Conservation (phyloP, 2,329 filamentous ascomycete genomes). For the Verticillium isaacii region DNA sequence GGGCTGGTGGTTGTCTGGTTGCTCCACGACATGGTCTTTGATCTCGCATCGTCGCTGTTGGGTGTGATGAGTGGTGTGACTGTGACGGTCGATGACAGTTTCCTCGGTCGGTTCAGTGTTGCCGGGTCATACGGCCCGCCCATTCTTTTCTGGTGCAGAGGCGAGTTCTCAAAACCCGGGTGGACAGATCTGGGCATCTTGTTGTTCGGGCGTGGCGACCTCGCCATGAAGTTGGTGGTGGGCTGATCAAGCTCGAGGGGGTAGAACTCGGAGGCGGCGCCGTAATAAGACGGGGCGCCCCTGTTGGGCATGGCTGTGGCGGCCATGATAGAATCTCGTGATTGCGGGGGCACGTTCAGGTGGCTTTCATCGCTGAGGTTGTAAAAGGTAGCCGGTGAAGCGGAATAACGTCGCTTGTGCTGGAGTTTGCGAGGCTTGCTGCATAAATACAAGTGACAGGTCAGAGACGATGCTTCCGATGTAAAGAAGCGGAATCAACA, state of each 20-base stretch:
- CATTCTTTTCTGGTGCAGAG: background rate
- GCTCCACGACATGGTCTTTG: slow-evolving; percentile 24
- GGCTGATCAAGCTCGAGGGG: slow-evolving; percentile 6
- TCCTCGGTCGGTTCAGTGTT: slow-evolving; percentile 29
- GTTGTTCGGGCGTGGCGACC: background rate
- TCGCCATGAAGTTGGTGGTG: slow-evolving; percentile 1
- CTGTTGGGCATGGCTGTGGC: slow-evolving; percentile 6
- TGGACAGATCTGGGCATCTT: background rate
- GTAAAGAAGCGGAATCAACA: background rate
- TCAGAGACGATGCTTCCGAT: slow-evolving; percentile 2
- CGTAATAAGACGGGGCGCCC: slow-evolving; percentile 11
- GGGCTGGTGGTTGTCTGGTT: slow-evolving; percentile 33
- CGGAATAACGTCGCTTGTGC: slow-evolving; percentile 13
- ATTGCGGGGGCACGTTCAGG: slow-evolving; percentile 9
- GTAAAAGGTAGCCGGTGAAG: slow-evolving; percentile 8
- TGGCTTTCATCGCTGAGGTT: slow-evolving; percentile 9
- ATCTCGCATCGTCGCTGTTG: slow-evolving; percentile 19
- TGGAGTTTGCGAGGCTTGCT: slow-evolving; percentile 10
- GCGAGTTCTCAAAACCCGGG: background rate
- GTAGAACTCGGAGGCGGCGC: slow-evolving; percentile 10
- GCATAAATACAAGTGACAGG: background rate
- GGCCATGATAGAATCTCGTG: slow-evolving; percentile 3
- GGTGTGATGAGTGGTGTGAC: slow-evolving; percentile 21
- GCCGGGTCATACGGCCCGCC: background rate
- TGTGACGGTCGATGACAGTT: slow-evolving; percentile 24